Evolutionary conservation across 2,329 filamentous ascomycete genomes (phyloP).

Genomic region (Alternaria arbusti): DNA sequence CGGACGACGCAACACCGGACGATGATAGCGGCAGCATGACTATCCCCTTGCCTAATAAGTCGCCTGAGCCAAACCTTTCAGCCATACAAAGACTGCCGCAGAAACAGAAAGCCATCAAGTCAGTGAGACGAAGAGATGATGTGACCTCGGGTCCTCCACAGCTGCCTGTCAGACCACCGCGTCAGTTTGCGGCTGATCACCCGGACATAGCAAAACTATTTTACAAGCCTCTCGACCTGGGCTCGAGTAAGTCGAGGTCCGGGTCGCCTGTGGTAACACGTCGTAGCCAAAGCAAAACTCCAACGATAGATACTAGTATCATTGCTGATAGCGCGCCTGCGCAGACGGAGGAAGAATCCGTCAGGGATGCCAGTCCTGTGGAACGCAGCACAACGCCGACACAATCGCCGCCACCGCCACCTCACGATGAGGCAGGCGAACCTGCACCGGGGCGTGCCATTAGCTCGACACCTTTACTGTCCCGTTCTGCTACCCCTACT

Average conservation of each 20-base stretch:
- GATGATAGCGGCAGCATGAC: background rate
- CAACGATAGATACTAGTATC: background rate
- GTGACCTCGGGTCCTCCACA: background rate
- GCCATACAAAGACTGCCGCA: background rate
- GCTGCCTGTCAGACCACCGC: background rate
- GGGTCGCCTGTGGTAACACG: background rate
- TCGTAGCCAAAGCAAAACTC: background rate
- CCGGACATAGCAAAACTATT: background rate
- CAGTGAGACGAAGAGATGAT: background rate
- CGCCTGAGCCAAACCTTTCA: background rate
- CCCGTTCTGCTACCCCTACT: background rate
- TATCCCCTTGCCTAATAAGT: background rate
- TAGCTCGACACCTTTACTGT: background rate
- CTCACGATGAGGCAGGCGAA: background rate
- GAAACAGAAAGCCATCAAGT: slow-evolving; percentile 13
- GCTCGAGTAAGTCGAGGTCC: background rate
- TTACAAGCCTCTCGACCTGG: background rate
- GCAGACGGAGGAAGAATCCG: background rate
- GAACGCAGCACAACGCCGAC: background rate
- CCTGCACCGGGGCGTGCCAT: background rate
- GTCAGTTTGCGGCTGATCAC: background rate
- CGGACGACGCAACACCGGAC: background rate
- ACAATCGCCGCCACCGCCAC: background rate
- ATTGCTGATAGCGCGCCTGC: background rate
- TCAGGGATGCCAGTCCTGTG: background rate